Evolutionary conservation across 345 rosid species (phyloP), one percentile per base, ranked within the genome.

Genomic region (Eucalyptus pauciflora): DNA sequence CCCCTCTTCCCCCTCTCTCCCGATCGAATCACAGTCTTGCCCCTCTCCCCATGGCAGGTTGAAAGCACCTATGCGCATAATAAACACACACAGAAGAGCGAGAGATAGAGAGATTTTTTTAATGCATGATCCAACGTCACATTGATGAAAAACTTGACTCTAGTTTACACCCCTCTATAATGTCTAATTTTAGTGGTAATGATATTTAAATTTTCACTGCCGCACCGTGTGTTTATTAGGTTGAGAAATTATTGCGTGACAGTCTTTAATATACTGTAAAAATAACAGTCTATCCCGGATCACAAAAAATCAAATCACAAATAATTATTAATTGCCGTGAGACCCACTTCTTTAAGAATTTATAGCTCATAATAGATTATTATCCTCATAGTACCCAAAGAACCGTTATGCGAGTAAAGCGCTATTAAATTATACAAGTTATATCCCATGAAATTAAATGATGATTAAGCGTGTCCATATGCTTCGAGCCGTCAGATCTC

Each of bases 191-290:
- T 58, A 58, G n/a, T 10, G 29, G 7, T 51, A 7, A 51, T 51
- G 22, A 51, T 51, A 51, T 51, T 0, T 51, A 51, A 51, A 7
- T 51, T 51, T 51, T 51, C 9, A 17, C 22, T 1, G 0, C 9
- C 1, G 0, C 22, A 51, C 4, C 0, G 1, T 1, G 8, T 51
- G 56, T 51, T 51, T 17, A 51, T 51, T 17, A 51, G 56, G 1
- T 51, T 51, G 56, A 51, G 0, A 51, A 51, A 51, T 51, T 4
- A 17, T 51, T 51, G 2, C 1, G 8, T 7, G 0, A 51, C 2
- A 51, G 22, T 51, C 0, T 51, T 17, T 51, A 51, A 51, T 51
- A 0, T 51, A 51, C 0, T 51, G 0, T 51, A 4, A 51, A 51
- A 51, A 17, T 17, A 51, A 51, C 0, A 16, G 0, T 51, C 2